Base-by-base conservation (phyloP, 192 early-diverging fungal genomes). In the Dissophora globulifera region DNA sequence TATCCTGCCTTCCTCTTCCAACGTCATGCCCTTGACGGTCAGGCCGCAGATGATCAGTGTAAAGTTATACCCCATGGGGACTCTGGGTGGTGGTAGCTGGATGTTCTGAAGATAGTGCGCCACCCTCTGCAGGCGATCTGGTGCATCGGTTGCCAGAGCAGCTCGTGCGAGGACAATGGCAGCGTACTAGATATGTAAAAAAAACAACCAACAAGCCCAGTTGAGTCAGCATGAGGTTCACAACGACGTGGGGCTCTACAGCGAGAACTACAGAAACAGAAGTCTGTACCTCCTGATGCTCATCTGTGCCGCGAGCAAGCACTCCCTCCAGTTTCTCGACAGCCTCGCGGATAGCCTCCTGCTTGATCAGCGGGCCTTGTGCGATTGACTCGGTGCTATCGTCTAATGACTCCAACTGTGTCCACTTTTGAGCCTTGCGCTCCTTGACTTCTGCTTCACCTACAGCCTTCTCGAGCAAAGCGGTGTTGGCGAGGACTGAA, bases 11-110 rank as follows among this genome's bases (percentile, higher is more conserved):
- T 60, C 67, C 26, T 74, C 75, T 50, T 89, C 85, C 19, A 81
- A 35, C 31, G 75, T 84, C 25, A 85, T 87, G 16, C 71, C 91
- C 62, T 86, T 87, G 58, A 93, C 81, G 16, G 85, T 84, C 69
- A 83, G 78, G 38, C 83, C 82, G 41, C 87, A 84, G 58, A 90
- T 78, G 47, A 84, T 69, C 27, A 93, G 68, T n/a, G 90, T 85
- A 63, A 88, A 83, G 20, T 67, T 79, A 58, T 93, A 93, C 11
- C 85, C 90, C 49, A 81, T 58, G 9, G 65, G 68, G n/a, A 81
- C 62, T 8, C 57, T 67, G 23, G 79, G 69, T 26, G 74, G 78
- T 7, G 79, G 67, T 48, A 84, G 75, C 17, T 79, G 63, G n/a
- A 75, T 75, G 62, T 75, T 75, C 45, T 75, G 71, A 40, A 75